phyloP scores from a whole-genome alignment of 2,329 filamentous ascomycete species.

The Phyllosticta paracitricarpa region DNA sequence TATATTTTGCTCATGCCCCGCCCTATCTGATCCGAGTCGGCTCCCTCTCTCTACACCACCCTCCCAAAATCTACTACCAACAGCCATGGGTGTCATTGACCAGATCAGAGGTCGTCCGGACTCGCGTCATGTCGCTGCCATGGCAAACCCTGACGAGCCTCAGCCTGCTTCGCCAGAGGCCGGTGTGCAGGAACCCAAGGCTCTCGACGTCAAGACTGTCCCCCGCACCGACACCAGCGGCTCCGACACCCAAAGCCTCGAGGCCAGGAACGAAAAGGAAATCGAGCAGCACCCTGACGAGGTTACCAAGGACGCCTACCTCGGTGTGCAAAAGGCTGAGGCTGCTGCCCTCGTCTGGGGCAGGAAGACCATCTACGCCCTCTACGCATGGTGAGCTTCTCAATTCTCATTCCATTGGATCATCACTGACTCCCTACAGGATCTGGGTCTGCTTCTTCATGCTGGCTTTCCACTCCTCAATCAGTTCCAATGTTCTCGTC shows the following conservation, averaged over 20 bases:
- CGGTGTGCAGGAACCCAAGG: not conserved
- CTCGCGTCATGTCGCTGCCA: not conserved
- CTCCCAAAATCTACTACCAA: not conserved
- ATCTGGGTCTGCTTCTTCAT: slow-evolving; percentile 41
- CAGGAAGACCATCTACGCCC: slow-evolving; percentile 26
- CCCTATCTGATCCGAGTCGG: not conserved
- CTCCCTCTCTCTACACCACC: not conserved
- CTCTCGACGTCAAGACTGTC: not conserved
- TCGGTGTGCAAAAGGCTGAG: slow-evolving; percentile 30
- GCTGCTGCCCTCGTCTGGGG: slow-evolving; percentile 33
- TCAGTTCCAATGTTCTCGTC: slow-evolving; percentile 29
- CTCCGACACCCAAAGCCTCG: slow-evolving; percentile 18
- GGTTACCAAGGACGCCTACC: slow-evolving; percentile 22
- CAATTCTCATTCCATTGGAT: not conserved
- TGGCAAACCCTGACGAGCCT: not conserved
- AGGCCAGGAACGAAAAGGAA: slow-evolving; percentile 23
- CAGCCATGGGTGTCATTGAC: slow-evolving; percentile 5
- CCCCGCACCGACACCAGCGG: slow-evolving; percentile 12
- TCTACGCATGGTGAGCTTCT: slow-evolving; percentile 28
- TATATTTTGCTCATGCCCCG: not conserved
- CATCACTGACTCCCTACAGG: slow-evolving; percentile 16
- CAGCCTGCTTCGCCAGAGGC: not conserved
- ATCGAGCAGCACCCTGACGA: slow-evolving; percentile 19
- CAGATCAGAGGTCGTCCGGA: slow-evolving; percentile 3
- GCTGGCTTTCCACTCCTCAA: slow-evolving; percentile 37